Percentiles rank a stretch among this genome's conserved stretches.
Evolutionary conservation across 768 basidiomycete genomes (phyloP).

Genomic region (Phylloporus sp.): DNA sequence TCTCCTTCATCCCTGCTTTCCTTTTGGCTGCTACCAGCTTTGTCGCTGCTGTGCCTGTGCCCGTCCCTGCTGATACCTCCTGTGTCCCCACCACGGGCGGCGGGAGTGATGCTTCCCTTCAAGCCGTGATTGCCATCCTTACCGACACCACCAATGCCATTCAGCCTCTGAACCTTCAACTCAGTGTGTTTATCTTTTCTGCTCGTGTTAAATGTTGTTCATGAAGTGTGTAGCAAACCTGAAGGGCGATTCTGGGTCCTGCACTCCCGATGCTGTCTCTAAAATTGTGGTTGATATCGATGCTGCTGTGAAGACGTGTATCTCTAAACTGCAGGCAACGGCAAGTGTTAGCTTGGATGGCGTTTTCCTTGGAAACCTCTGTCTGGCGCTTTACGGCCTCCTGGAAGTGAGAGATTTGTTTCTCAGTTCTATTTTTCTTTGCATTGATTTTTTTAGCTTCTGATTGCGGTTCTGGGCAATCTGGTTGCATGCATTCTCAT

Average conservation of each 20-base stretch:
- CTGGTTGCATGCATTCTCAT: constrained; percentile 3
- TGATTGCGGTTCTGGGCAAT: background rate
- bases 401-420: background rate
- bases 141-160: background rate
- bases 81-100: constrained; percentile 4
- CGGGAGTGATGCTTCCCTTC: constrained; percentile 6
- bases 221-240: background rate
- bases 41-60: constrained; percentile 13
- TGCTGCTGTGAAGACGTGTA: background rate
- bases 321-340: constrained; percentile 6
- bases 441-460: background rate
- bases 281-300: constrained; percentile 1
- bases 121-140: constrained; percentile 7
- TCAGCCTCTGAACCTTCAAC: background rate
- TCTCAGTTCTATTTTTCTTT: background rate
- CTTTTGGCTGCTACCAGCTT: constrained; percentile 19
- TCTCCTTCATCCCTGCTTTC: constrained; percentile 24
- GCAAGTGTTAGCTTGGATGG: constrained; percentile 5
- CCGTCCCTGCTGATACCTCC: background rate
- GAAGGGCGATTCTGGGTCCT: background rate
- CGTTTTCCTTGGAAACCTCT: constrained; percentile 7
- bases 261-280: background rate
- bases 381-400: background rate
- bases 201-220: background rate
- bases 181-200: background rate